phyloP scores from a whole-genome alignment of 108 stramenopile genomes.

The Cyclostephanos tholiformis region DNA sequence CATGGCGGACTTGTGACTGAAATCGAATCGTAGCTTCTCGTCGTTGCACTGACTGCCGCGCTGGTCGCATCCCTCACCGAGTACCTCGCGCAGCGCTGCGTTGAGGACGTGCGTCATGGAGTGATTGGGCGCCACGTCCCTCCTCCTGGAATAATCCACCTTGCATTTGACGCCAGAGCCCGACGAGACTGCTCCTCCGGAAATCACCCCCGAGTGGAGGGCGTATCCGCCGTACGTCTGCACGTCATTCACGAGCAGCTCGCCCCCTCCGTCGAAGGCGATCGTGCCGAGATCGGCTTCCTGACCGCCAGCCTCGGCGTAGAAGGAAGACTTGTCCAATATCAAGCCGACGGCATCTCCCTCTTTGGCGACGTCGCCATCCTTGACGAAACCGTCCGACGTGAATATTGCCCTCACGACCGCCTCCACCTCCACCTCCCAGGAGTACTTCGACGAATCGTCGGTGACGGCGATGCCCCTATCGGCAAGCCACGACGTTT shows the following conservation, averaged over 20 bases:
- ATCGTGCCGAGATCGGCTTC: slow-evolving; percentile 88
- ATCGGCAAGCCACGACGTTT: slow-evolving; percentile 88
- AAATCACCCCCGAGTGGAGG: slow-evolving; percentile 82
- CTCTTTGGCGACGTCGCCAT: slow-evolving; percentile 47
- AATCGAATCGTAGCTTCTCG: slow-evolving; percentile 98
- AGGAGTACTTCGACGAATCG: slow-evolving; percentile 85
- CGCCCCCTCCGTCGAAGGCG: slow-evolving; percentile 41
- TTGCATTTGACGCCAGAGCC: slow-evolving; percentile 76
- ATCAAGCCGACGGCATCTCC: slow-evolving; percentile 86
- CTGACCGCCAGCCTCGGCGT: slow-evolving; percentile 98
- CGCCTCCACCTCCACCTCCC: slow-evolving; percentile 79
- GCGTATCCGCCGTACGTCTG: slow-evolving; percentile 90
- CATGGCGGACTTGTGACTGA: slow-evolving; percentile 90
- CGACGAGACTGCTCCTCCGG: slow-evolving; percentile 61
- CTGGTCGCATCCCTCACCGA: slow-evolving; percentile 88
- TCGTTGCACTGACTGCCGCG: slow-evolving; percentile 88
- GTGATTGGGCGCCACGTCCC: slow-evolving; percentile 95
- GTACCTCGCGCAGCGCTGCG: slow-evolving; percentile 92
- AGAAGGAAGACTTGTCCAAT: slow-evolving; percentile 92
- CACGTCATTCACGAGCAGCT: slow-evolving; percentile 73
- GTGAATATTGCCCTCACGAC: slow-evolving; percentile 87
- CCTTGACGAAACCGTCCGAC: slow-evolving; percentile 67
- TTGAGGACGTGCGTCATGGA: slow-evolving; percentile 99
- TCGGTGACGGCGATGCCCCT: slow-evolving; percentile 84
- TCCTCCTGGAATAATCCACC: slow-evolving; percentile 93